Evolutionary conservation across 805 yeast species (phyloP).

Genomic region (Cyberlindnera xishuangbannaensis): DNA sequence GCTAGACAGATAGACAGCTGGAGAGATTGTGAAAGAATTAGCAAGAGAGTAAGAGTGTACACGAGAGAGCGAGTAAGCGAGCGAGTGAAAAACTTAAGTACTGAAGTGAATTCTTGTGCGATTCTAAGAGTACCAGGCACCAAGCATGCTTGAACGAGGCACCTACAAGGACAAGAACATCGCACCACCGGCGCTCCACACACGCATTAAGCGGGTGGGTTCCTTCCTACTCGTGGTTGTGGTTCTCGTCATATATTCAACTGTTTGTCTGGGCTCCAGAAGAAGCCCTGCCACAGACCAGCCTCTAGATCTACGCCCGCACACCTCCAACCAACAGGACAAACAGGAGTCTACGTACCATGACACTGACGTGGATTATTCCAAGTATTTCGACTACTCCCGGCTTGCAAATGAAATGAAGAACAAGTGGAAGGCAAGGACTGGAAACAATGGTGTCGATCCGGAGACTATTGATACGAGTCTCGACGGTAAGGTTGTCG

Average conservation of each 20-base stretch:
- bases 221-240: conserved; percentile 1
- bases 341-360: conserved; percentile 1
- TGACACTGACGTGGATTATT: conserved; percentile 10
- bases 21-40: too few species aligned
- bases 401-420: not conserved
- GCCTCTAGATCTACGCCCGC: not conserved
- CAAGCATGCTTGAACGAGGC: too few species aligned
- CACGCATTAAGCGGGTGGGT: conserved; percentile 1
- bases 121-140: too few species aligned
- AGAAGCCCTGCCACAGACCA: not conserved
- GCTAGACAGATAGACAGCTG: too few species aligned
- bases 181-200: conserved; percentile 1
- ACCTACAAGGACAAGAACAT: conserved; percentile 10
- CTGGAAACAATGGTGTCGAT: conserved; percentile 4
- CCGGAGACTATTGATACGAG: conserved; percentile 12
- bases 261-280: not conserved
- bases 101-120: too few species aligned
- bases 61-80: too few species aligned
- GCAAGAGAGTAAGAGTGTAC: too few species aligned
- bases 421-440: not conserved
- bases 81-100: too few species aligned
- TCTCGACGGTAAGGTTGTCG: conserved; percentile 16
- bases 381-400: conserved; percentile 6
- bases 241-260: conserved; percentile 3
- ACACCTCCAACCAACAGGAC: not conserved